Percentiles rank a stretch among this genome's conserved stretches.
Conservation (phyloP, 345 rosid species). For the Linum lewisii region DNA sequence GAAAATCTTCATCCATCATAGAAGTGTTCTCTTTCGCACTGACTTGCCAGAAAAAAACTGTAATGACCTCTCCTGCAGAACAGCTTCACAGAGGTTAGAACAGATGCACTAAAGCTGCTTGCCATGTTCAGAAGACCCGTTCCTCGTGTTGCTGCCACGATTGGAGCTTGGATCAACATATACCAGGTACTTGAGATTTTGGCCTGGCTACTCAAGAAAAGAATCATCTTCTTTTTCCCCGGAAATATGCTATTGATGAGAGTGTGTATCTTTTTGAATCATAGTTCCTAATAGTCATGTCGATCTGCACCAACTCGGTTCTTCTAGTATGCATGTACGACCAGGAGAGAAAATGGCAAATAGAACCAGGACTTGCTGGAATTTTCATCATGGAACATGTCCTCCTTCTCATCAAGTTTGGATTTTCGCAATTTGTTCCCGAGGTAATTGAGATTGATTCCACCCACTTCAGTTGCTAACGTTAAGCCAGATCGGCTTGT, state of each 20-base stretch:
- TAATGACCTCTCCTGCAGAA: slow-evolving; percentile 32
- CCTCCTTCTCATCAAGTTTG: slow-evolving; percentile 72
- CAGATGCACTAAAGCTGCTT: slow-evolving; percentile 76
- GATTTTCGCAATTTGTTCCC: slow-evolving; percentile 69
- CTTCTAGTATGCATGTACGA: slow-evolving; percentile 82
- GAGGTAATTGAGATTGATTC: slow-evolving; percentile 30
- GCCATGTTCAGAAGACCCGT: slow-evolving; percentile 64
- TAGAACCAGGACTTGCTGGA: slow-evolving; percentile 87
- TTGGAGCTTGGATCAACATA: slow-evolving; percentile 93
- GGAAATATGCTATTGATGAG: slow-evolving; percentile 3
- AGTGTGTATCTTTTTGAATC: slow-evolving; percentile 7
- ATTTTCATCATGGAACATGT: slow-evolving; percentile 75
- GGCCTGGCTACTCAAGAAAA: not conserved
- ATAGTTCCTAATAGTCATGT: slow-evolving; percentile 77
- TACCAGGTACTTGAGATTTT: slow-evolving; percentile 50
- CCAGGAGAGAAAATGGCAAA: slow-evolving; percentile 79
- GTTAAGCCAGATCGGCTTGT: no score
- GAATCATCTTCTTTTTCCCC: not conserved
- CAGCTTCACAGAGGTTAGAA: slow-evolving; percentile 70
- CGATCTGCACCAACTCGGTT: slow-evolving; percentile 84
- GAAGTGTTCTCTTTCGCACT: not conserved
- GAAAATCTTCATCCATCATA: not conserved
- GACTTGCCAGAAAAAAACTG: no score
- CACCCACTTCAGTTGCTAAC: not conserved
- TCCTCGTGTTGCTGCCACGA: slow-evolving; percentile 74